Percentiles rank a stretch among this genome's conserved stretches.
These are phyloP conservation scores for Fusarium haematococcum DNA, from an alignment of 2,329 filamentous ascomycete species.

Conservation along the genomic window DNA sequence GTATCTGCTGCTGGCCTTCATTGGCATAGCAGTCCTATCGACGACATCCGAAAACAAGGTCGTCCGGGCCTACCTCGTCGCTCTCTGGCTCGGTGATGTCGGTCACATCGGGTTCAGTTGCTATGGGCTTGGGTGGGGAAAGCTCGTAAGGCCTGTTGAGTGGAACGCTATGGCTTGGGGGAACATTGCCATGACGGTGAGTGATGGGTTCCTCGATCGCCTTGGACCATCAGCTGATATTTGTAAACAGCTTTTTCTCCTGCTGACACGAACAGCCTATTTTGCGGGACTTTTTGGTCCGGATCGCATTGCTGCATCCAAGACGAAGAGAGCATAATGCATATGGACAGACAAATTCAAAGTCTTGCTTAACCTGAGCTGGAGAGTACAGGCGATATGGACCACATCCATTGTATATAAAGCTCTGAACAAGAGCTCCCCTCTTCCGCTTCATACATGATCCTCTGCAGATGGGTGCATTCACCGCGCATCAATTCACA, in stretches of 20 bases:
- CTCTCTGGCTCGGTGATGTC: constrained; percentile 74
- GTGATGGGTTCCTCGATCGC: constrained; percentile 30
- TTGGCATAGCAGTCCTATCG: constrained; percentile 73
- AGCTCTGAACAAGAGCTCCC: neutral
- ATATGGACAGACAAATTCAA: neutral
- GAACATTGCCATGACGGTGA: constrained; percentile 75
- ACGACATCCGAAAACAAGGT: constrained; percentile 74
- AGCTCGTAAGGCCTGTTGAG: constrained; percentile 61
- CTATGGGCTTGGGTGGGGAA: constrained; percentile 68
- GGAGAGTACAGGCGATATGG: neutral
- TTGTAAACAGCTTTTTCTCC: constrained; percentile 62
- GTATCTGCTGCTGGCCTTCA: constrained; percentile 73
- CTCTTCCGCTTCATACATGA: neutral
- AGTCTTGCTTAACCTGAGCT: no score
- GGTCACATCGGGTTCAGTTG: constrained; percentile 73
- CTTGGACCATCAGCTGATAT: neutral
- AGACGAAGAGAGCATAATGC: constrained; percentile 38
- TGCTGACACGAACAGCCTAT: constrained; percentile 67
- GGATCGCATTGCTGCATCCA: constrained; percentile 44
- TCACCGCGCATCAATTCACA: neutral
- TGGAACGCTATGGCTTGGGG: constrained; percentile 83
- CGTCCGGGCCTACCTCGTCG: constrained; percentile 74
- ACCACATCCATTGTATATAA: neutral
- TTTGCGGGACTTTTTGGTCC: constrained; percentile 70
- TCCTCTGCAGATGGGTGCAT: neutral